Evolutionary conservation across 192 early-diverging fungal species (phyloP).

Genomic region (Backusella tuberculispora): DNA sequence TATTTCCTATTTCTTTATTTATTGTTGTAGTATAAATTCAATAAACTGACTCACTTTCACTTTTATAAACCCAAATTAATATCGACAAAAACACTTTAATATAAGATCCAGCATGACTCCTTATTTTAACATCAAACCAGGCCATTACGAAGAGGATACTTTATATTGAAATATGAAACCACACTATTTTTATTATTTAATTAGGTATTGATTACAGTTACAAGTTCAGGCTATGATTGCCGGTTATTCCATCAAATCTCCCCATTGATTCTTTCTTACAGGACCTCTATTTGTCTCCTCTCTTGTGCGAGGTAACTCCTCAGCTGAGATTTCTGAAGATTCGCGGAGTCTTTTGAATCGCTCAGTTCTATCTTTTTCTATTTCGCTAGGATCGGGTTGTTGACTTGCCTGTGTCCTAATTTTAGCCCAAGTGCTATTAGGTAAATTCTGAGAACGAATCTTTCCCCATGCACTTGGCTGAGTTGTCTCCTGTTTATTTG

Average conservation of each 20-base stretch:
- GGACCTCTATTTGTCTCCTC: constrained; percentile 32
- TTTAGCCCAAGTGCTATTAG: constrained; percentile 36
- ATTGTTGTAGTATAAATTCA: too few species aligned
- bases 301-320: constrained; percentile 40
- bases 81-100: too few species aligned
- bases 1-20: too few species aligned
- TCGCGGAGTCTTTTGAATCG: constrained; percentile 13
- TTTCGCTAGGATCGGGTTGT: constrained; percentile 11
- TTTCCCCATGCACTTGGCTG: constrained; percentile 37
- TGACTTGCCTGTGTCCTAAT: constrained; percentile 32
- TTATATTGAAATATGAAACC: neutral
- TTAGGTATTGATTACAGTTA: neutral
- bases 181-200: neutral
- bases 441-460: constrained; percentile 33
- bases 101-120: too few species aligned
- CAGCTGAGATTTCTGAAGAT: constrained; percentile 9
- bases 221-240: neutral
- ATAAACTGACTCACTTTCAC: too few species aligned
- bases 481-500: neutral
- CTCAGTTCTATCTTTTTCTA: neutral
- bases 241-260: constrained; percentile 28
- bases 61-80: too few species aligned
- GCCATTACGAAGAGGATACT: too few species aligned
- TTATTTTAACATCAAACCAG: too few species aligned
- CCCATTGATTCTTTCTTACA: constrained; percentile 34